Base-by-base conservation (phyloP, 2,329 filamentous ascomycete species). In the Nemania sp. region DNA sequence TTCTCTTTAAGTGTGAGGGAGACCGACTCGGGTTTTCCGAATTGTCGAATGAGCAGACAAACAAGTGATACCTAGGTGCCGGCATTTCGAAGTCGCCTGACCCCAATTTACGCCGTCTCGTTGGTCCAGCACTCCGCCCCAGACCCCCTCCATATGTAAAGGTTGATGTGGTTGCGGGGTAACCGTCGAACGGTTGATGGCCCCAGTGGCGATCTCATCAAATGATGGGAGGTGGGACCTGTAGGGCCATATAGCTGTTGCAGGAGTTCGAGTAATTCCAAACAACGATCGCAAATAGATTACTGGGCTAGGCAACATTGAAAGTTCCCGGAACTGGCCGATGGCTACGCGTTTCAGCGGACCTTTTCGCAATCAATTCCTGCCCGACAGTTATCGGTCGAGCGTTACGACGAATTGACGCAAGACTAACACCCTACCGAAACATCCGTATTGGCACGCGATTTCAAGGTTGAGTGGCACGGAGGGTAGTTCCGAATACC, bases 21-120 rank as follows among this genome's bases (percentile, higher is more conserved):
- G 41, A 56, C 11, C 41, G 41, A 53, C 38, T 56, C 60, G 38
- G 29, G 27, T 49, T 53, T 57, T 60, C 57, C 56, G 51, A 61
- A 70, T 70, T 66, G 55, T 64, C 66, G 61, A 64, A 61, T 66
- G 54, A 63, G 49, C 38, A 29, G 54, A 65, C 26, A 38, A 54
- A 60, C 29, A 55, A 26, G 32, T 32, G 53, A 56, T n/a, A 55
- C 52, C n/a, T n/a, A n/a, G 18, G 47, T 53, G 41, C 49, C 41
- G 66, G 58, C 67, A 69, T 59, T 67, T 65, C 43, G 32, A 68
- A 54, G 69, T 70, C 67, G 62, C 32, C 64, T 70, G 67, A 71
- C 69, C 59, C 15, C 38, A 5, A 45, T 54, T 49, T 57, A 62
- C 47, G 52, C 22, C 45, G 65, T 58, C 54, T 68, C 35, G 61